Percentiles rank a stretch among this genome's conserved stretches.
Conservation (phyloP, 495 filamentous ascomycete species). For the Entonaema liquescens region DNA sequence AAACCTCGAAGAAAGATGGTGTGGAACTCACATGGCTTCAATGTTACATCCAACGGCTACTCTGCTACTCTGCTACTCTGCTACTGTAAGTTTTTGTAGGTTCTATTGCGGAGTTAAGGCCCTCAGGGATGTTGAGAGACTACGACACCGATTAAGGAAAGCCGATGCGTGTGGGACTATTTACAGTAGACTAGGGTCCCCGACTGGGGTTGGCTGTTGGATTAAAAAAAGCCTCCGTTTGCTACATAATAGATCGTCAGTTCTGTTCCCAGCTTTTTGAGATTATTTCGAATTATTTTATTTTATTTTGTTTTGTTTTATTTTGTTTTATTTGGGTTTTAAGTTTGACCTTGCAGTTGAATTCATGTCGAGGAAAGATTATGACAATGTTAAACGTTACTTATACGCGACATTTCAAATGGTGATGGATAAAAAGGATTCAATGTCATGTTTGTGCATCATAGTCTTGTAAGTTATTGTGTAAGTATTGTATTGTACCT, state of each 20-base stretch:
- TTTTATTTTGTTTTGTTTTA: not conserved
- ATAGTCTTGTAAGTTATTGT: constrained; percentile 15
- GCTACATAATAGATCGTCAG: constrained; percentile 5
- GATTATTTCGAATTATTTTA: not conserved
- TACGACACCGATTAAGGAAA: constrained; percentile 38
- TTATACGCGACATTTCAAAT: constrained; percentile 7
- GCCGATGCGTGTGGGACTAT: constrained; percentile 36
- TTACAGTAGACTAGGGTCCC: not conserved
- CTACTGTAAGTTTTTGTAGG: too few relatives aligned
- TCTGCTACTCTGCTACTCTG: constrained; percentile 18
- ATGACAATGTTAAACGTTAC: not conserved
- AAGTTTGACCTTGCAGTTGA: constrained; percentile 1
- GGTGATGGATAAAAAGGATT: constrained; percentile 4
- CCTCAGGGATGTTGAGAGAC: constrained; percentile 20
- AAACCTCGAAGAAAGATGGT: constrained; percentile 22
- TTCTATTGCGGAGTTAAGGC: constrained; percentile 22
- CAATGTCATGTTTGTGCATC: constrained; percentile 33
- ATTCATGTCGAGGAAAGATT: not conserved
- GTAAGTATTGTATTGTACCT: too few relatives aligned
- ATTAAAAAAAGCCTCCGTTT: constrained; percentile 15
- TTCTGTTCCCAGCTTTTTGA: not conserved
- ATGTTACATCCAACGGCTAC: constrained; percentile 36
- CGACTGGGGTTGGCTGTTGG: not conserved
- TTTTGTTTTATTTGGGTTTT: not conserved
- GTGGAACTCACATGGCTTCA: constrained; percentile 37